Evolutionary conservation across 169 alveolate genomes (phyloP), one percentile per base, ranked within the genome.

Genomic region (Plasmodium relictum): DNA sequence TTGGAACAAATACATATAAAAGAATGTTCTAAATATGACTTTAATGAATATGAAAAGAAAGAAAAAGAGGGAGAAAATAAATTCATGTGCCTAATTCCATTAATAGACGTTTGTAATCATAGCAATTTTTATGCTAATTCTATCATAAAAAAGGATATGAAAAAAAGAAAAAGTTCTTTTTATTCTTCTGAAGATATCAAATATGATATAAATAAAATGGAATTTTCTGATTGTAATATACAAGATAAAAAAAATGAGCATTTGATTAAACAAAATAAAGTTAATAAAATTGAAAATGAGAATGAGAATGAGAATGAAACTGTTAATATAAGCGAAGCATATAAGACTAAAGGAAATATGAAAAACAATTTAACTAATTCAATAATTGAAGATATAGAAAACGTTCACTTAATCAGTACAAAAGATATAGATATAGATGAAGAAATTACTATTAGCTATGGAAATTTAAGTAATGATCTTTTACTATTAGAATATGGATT

Each of bases 401-500:
- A 24, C 26, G 70, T 78, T 24, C 78, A 83, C 22, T 83, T 83
- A 70, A 39, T 83, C 10, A 83, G 91, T 66, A 54, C 91, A 14
- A 48, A 54, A 58, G 61, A 83, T 20, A 83, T 83, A 68, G 52
- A 54, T 20, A 41, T 2, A 18, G 91, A 52, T n/a, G 91, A 83
- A 41, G 91, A 83, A 83, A 83, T 83, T 50, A 83, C 91, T 10
- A 18, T 83, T 26, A 66, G 66, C 41, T 83, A 83, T 31, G 91
- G 86, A 44, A 70, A 66, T 20, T 73, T 56, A 45, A 83, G 66
- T 50, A 83, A 83, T 45, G 91, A 83, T 48, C 85, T 83, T 18
- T 45, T 83, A n/a, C 85, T 83, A 39, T 31, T 83, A 22, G 91
- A 83, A 69, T 83, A 83, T 52, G 91, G 91, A 54, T 83, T 83